These are phyloP conservation scores for Pholiota conissans DNA, from an alignment of 768 basidiomycete genomes.

Conservation along the genomic window DNA sequence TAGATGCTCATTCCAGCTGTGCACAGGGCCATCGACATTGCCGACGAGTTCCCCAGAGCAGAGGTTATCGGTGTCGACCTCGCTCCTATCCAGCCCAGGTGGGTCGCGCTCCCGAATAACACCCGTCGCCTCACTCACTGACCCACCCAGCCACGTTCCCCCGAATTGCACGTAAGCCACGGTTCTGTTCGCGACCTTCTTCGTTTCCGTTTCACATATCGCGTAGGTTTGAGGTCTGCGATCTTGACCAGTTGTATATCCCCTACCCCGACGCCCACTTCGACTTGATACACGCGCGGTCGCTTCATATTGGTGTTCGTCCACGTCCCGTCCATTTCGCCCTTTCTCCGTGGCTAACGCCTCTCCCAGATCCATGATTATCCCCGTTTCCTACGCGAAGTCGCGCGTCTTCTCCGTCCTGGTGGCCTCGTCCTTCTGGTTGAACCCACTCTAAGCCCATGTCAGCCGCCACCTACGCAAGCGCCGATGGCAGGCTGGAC, in stretches of 20 bases:
- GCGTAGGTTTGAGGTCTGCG: conserved; percentile 68
- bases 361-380: conserved; percentile 57
- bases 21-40: conserved; percentile 76
- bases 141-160: conserved; percentile 52
- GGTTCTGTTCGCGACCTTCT: conserved; percentile 6
- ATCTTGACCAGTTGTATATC: conserved; percentile 57
- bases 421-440: conserved; percentile 70
- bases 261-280: conserved; percentile 66
- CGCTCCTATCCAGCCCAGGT: conserved; percentile 74
- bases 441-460: conserved; percentile 57
- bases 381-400: conserved; percentile 57
- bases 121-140: conserved; percentile 13
- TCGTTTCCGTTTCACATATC: not conserved
- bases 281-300: conserved; percentile 71
- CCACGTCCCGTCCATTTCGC: conserved; percentile 10
- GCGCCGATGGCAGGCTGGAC: conserved; percentile 50
- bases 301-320: conserved; percentile 65
- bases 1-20: conserved; percentile 4
- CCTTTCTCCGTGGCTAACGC: conserved; percentile 12
- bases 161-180: conserved; percentile 70
- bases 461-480: conserved; percentile 18
- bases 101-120: conserved; percentile 26
- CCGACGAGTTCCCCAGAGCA: conserved; percentile 67
- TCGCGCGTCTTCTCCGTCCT: conserved; percentile 65
- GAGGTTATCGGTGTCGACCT: conserved; percentile 73